Base-by-base conservation (phyloP, 805 yeast species). In the Cyberlindnera misumaiensis region DNA sequence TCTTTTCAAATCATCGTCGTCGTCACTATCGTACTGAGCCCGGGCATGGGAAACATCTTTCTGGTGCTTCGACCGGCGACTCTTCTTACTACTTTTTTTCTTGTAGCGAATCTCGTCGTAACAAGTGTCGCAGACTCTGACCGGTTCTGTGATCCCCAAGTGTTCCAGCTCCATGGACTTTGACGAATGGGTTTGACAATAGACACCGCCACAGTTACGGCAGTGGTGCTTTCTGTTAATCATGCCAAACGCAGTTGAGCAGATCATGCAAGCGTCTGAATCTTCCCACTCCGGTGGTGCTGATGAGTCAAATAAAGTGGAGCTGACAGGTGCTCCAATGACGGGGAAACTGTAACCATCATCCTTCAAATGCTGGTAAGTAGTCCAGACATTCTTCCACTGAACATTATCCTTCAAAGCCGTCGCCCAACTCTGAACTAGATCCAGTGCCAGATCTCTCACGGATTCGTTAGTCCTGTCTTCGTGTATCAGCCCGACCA, bases 261-360 rank as follows among this genome's bases (percentile, higher is more conserved):
- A 87, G 39, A 86, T 77, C 97, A 93, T 89, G 60, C 98, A 93
- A 4, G 86, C 86, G 51, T 87, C 95, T 10, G 89, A 83, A 54
- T 93, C 98, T 16, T 84, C 80, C 98, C 98, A 93, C 50, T 88
- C 97, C 0, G 98, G 97, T 2, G 98, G 97, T 4, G 89, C 89
- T 44, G 78, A 83, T 2, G 96, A 75, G 52, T 90, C 97, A 35
- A 90, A 75, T 58, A 89, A 77, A 4, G 72, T 67, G 27, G 68
- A 51, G 17, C 64, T 59, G 34, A 72, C 62, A 12, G 41, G 47
- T 46, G 56, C 38, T 60, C 58, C 20, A 58, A 54, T 18, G 63
- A 64, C 33, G 1, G 95, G 95, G 52, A 89, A 87, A 38, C 68
- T 64, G 48, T 75, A 75, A 8, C 81, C 89, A 41, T 82, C 83